These are phyloP conservation scores for Amanita rubescens DNA, from an alignment of 768 basidiomycete species.

Conservation along the genomic window DNA sequence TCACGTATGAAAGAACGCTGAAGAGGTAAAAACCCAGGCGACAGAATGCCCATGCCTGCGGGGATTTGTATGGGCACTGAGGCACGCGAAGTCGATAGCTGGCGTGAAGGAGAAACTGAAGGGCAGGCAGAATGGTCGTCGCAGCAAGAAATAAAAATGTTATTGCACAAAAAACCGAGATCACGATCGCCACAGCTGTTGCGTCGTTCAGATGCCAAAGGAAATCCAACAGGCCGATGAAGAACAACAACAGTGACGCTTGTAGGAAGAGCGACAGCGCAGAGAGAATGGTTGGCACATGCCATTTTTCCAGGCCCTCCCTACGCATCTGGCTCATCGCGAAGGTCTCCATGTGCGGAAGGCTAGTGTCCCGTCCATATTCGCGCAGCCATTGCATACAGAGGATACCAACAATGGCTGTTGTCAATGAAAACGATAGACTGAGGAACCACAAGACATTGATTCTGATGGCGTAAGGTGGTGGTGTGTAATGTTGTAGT, in stretches of 20 bases:
- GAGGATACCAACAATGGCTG: constrained; percentile 6
- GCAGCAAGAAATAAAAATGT: background rate
- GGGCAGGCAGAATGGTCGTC: background rate
- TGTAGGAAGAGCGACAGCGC: constrained; percentile 10
- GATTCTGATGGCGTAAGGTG: background rate
- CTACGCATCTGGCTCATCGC: constrained; percentile 6
- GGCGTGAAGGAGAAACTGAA: background rate
- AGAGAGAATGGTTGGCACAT: constrained; percentile 6
- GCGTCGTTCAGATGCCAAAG: constrained; percentile 4
- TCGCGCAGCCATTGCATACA: constrained; percentile 10
- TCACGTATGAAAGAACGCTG: background rate
- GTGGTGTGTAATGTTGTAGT: background rate
- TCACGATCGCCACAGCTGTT: background rate
- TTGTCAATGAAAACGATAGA: constrained; percentile 1
- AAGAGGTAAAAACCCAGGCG: background rate
- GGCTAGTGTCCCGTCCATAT: constrained; percentile 5
- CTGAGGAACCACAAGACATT: constrained; percentile 8
- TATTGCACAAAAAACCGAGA: background rate
- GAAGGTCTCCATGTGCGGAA: constrained; percentile 1
- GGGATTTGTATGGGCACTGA: constrained; percentile 6
- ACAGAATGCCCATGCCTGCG: constrained; percentile 2
- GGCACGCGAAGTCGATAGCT: background rate
- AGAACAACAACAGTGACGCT: constrained; percentile 7
- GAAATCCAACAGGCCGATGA: constrained; percentile 8
- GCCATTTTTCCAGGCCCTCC: constrained; percentile 6